These are phyloP conservation scores for Cadophora sp. DNA, from an alignment of 2,329 filamentous ascomycete genomes.

Conservation along the genomic window DNA sequence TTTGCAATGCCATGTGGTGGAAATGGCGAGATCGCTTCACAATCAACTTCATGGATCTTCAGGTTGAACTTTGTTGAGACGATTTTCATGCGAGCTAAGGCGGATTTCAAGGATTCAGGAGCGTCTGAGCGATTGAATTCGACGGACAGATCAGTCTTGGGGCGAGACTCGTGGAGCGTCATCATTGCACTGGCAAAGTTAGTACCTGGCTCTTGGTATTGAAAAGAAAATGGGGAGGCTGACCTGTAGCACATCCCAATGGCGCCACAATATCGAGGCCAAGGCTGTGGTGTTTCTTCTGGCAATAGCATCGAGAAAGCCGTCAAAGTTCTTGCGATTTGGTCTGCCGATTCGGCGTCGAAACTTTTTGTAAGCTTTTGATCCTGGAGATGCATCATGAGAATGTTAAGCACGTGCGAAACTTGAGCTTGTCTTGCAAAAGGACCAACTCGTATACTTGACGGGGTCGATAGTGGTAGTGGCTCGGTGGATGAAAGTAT, in stretches of 20 bases:
- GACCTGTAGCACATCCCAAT: constrained; percentile 36
- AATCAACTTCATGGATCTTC: constrained; percentile 23
- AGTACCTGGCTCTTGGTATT: background rate
- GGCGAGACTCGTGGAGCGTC: constrained; percentile 29
- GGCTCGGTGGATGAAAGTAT: constrained; percentile 18
- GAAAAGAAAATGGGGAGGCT: background rate
- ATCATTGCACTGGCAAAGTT: constrained; percentile 28
- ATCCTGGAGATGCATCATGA: constrained; percentile 26
- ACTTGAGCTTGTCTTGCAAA: constrained; percentile 36
- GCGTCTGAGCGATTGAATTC: background rate
- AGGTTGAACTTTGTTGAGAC: constrained; percentile 26
- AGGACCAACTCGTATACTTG: constrained; percentile 29
- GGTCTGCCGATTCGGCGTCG: constrained; percentile 29
- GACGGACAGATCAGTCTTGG: background rate
- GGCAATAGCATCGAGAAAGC: constrained; percentile 32
- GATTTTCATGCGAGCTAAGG: constrained; percentile 22
- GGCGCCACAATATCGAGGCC: constrained; percentile 35
- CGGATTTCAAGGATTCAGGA: constrained; percentile 27
- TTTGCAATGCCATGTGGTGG: constrained; percentile 25
- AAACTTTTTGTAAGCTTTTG: background rate
- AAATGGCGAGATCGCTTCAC: constrained; percentile 32
- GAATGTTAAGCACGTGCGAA: constrained; percentile 30
- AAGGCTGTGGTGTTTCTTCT: constrained; percentile 34
- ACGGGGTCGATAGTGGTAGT: constrained; percentile 32
- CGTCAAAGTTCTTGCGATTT: constrained; percentile 33